Evolutionary conservation across 306 rosid species (phyloP), one percentile per base, ranked within the genome.

Genomic region (Corylus heterophylla): DNA sequence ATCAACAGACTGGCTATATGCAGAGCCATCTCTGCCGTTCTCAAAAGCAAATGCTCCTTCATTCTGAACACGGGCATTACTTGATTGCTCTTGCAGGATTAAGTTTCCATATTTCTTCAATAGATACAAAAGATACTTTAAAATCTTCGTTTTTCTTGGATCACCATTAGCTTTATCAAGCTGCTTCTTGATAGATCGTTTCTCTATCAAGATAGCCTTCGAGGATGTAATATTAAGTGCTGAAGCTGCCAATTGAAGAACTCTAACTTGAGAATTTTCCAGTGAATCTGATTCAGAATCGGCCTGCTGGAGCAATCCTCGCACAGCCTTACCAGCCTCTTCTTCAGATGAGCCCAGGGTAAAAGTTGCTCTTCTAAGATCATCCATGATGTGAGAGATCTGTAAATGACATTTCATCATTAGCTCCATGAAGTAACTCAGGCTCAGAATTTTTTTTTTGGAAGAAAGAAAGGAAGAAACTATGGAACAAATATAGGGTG

Each of bases 351-450:
- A 78, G 74, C 92, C 87, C 37, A 92, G 82, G 76, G 63, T 76
- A 84, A 90, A 88, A 37, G 88, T 82, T 51, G 84, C 86, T 63
- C 77, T 69, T 61, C 83, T 80, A 80, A 92, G 92, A 86, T 89
- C 90, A 71, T 86, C 88, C 71, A 87, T 69, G 77, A 90, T 80
- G 78, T 82, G 88, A 85, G 94, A 90, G 83, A 94, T 88, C 97
- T 94, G 94, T 80, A 89, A 63, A 75, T 44, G 54, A 81, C 62
- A 81, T 54, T 69, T 74, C 80, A 87, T 76, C 47, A 79, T 75
- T 80, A 83, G 61, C 63, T 45, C 48, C 74, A 82, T 44, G 69
- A 68, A 54, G 78, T 44, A 78, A 77, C 56, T 37, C 39, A 76
- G 78, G 79, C 70, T 75, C 71, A 45, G 64, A 83, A 68, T 39